Evolutionary conservation across 2,329 filamentous ascomycete species (phyloP), one percentile per base, ranked within the genome.

Genomic region (Dothiorella sarmentorum): DNA sequence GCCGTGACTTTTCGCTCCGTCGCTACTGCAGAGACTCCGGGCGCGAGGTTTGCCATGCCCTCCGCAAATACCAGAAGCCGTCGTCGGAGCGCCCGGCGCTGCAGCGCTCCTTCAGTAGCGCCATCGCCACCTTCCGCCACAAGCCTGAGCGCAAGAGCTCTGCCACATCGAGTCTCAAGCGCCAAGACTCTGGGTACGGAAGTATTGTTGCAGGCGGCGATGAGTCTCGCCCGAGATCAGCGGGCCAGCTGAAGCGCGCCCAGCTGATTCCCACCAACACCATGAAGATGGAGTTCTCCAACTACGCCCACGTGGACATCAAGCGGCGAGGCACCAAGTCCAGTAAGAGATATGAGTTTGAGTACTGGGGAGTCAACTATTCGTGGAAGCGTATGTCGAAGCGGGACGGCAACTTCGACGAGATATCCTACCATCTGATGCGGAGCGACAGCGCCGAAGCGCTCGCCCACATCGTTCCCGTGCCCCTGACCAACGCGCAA

Each of bases 1-100:
- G 85, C 65, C 85, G 94, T 51, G 89, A 96, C 62, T 97, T 96
- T 74, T 96, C 92, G 1, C 80, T 97, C 26, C 86, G 93, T 27
- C 85, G 93, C 47, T 97, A 99, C 74, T 94, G 90, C 73, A 86
- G 94, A 59, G 89, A 96, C 63, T 97, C 92, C 27, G 93, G 94
- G 20, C 87, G 93, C 49, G 93, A 97, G 74, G 88, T 97, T 17
- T 97, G 92, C 77, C 90, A 89, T 73, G 87, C 90, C 17, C 86
- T 86, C 69, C 83, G 89, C 62, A 89, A 87, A 70, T 87, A 86
- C 68, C 76, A 81, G 62, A 82, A 85, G 59, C 76, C 83, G 10
- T 69, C 78, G 2, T 69, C 75, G 7, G 77, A 80, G 45, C 74
- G 80, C 22, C 78, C 82, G 2, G 75, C 76, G 17, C 70, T 85